Conservation (phyloP, 148 eudicot genomes). For the Camellia granthamiana region DNA sequence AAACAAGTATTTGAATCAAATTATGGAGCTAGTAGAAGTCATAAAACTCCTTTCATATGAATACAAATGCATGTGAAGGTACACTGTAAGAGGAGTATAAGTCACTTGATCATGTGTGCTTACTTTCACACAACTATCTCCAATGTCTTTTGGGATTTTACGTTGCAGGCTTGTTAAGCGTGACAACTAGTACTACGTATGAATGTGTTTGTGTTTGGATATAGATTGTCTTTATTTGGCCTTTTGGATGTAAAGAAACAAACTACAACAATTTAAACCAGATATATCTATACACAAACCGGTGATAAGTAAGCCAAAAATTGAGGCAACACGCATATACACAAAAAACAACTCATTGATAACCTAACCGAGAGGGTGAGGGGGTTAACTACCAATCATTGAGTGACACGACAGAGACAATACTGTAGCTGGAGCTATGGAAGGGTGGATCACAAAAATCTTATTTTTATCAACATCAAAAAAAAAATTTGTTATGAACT, state of each 20-base stretch:
- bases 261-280: background rate
- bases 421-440: no score
- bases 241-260: background rate
- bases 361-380: no score
- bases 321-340: background rate
- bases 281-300: conserved; percentile 1
- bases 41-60: no score
- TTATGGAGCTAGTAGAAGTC: no score
- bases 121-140: background rate
- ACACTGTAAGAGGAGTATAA: no score
- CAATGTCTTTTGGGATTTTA: background rate
- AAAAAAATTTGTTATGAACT: no score
- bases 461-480: no score
- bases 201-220: background rate
- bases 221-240: background rate
- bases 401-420: no score
- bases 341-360: background rate
- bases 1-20: no score
- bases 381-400: no score
- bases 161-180: background rate
- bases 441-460: no score
- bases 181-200: background rate
- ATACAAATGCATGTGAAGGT: no score
- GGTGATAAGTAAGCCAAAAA: conserved; percentile 15
- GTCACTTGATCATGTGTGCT: background rate